Base-by-base conservation (phyloP, 352 stramenopile species). In the Phytophthora megakarya region DNA sequence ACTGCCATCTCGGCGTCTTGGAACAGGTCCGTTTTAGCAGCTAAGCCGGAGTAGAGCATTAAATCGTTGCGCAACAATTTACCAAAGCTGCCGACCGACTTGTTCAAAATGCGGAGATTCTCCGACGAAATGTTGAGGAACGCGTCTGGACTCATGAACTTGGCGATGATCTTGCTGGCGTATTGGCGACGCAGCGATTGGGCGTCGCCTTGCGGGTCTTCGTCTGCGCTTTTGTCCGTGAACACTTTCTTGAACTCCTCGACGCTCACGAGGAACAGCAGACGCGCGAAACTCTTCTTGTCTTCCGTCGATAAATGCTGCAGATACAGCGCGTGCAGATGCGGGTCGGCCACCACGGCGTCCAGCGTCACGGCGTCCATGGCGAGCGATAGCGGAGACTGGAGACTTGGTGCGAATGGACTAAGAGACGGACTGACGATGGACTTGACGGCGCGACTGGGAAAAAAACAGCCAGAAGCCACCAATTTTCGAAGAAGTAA, bases 161-260 rank as follows among this genome's bases (percentile, higher is more conserved):
- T 95, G 61, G 73, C 38, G 55, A 95, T 92, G 64, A 95, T 92
- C 65, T 95, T 93, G 68, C 83, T 92, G 13, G 84, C 86, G 64
- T 95, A 95, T 65, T 80, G 72, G 22, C 76, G 70, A 9, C 84
- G 78, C 16, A 83, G 69, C 19, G 73, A 60, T 21, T 73, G 66
- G 5, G 57, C 62, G 9, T 78, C 68, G 3, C 64, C 60, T 1
- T 65, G 49, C 1, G 70, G 61, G 3, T 71, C 65, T 16, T 40
- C 40, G 3, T 57, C 26, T 5, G 43, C 35, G 12, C 47, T 46
- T 21, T 67, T 53, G 47, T 56, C 44, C n/a, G 39, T 65, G 44
- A 91, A 65, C 8, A 92, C 73, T 46, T 91, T 91, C 73, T 95
- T 95, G 72, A 93, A 95, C 65, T 95, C 86, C 21, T 95, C 86